Base-by-base conservation (phyloP, 2,329 filamentous ascomycete species). In the Alternaria longipes region DNA sequence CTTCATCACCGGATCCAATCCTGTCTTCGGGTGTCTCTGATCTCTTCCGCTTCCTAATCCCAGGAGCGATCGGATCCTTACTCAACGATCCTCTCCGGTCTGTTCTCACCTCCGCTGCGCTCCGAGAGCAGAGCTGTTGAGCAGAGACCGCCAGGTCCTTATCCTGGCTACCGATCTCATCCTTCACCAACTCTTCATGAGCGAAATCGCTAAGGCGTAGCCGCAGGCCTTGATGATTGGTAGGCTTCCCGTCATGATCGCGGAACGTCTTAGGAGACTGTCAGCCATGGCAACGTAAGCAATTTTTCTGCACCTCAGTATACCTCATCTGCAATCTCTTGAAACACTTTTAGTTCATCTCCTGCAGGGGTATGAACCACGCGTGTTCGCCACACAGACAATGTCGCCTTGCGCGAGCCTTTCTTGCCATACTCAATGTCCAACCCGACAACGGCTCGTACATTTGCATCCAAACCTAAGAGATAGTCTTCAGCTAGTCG, bases 401-500 rank as follows among this genome's bases (percentile, higher is more conserved):
- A 53, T 22, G 59, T 58, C 42, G 61, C 66, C 49, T 65, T 62
- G 54, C 56, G 47, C n/a, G 54, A 65, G 32, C 59, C 59, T 40
- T 40, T 40, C 45, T 60, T 59, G 18, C 62, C 56, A 41, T 67
- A 69, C 46, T 61, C 45, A 56, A 69, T 66, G 42, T 68, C 47
- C 36, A 69, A 42, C n/a, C 67, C 26, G 16, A 68, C 60, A 38
- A 69, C 63, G 53, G 34, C 63, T 32, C 44, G 61, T 45, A 68
- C 52, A 50, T 50, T 69, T 8, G 59, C 57, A 41, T 67, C 55
- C 41, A 59, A 72, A 51, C 65, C 63, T 26, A 70, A 44, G 46
- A 72, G 50, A 54, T 71, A 72, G 30, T 67, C 44, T 44, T 71
- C 42, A 26, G 68, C 67, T 52, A 69, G 54, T 47, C 54, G 52